These are phyloP conservation scores for Aegilops sharonensis DNA, from an alignment of 176 grass and related monocot species.

Conservation along the genomic window DNA sequence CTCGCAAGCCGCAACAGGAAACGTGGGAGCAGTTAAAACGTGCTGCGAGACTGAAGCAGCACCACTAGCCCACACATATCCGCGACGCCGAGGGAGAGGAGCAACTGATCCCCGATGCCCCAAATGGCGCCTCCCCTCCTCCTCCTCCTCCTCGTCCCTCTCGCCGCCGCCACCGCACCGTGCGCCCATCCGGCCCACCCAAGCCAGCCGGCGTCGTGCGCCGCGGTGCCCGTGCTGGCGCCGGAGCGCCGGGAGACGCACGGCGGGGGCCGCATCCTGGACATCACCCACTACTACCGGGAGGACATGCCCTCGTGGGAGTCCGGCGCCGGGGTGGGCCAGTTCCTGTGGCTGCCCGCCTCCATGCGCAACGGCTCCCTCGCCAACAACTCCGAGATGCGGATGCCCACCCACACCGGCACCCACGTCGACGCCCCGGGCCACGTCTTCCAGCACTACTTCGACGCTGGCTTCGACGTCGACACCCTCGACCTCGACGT, in stretches of 20 bases:
- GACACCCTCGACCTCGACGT: constrained; percentile 63
- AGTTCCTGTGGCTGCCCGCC: constrained; percentile 46
- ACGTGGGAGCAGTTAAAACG: too few species aligned
- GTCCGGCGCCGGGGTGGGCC: constrained; percentile 46
- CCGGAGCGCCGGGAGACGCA: constrained; percentile 49
- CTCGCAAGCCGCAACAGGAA: too few species aligned
- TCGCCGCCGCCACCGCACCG: constrained; percentile 2
- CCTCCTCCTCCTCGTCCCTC: constrained; percentile 25
- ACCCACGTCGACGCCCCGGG: constrained; percentile 70
- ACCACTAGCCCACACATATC: not conserved
- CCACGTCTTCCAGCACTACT: constrained; percentile 72
- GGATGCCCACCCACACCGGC: constrained; percentile 51
- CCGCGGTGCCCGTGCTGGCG: not conserved
- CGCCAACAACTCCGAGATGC: constrained; percentile 62
- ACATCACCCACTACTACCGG: constrained; percentile 68
- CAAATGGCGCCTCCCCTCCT: constrained; percentile 14
- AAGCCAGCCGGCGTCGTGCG: constrained; percentile 19
- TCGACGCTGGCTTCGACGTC: constrained; percentile 64
- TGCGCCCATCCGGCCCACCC: constrained; percentile 31
- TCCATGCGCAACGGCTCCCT: constrained; percentile 64
- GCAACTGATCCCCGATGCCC: not conserved
- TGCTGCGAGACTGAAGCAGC: too few species aligned
- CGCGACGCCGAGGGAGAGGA: not conserved
- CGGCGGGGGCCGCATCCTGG: constrained; percentile 55
- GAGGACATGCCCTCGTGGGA: constrained; percentile 65